Conservation (phyloP, 495 filamentous ascomycete species). For the Penicillium cosmopolitanum region DNA sequence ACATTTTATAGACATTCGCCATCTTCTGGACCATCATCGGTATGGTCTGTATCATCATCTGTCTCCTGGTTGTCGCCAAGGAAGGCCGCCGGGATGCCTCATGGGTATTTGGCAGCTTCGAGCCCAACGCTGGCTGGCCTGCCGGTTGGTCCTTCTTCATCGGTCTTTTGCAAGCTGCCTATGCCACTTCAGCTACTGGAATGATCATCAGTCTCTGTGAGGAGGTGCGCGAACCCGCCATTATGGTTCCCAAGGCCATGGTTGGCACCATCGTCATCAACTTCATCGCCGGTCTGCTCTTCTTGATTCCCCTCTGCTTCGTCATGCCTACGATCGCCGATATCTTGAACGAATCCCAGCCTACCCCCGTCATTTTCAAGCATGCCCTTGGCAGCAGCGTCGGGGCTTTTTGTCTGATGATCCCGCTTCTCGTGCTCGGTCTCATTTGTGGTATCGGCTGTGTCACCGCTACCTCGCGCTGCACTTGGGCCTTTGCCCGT, state of each 20-base stretch:
- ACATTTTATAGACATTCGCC: conserved; percentile 57
- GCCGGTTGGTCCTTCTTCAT: conserved; percentile 62
- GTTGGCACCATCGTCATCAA: conserved; percentile 66
- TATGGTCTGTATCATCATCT: conserved; percentile 58
- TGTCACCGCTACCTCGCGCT: conserved; percentile 69
- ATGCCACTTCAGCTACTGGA: conserved; percentile 58
- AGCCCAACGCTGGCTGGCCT: conserved; percentile 56
- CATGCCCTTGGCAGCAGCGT: conserved; percentile 25
- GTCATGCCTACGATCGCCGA: conserved; percentile 58
- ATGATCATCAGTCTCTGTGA: conserved; percentile 54
- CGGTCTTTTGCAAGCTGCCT: conserved; percentile 58
- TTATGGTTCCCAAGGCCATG: conserved; percentile 69
- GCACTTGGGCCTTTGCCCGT: conserved; percentile 72
- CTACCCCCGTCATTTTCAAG: conserved; percentile 27
- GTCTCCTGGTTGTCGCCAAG: conserved; percentile 56
- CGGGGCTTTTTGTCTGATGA: conserved; percentile 68
- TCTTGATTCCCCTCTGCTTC: conserved; percentile 63
- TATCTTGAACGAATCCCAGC: conserved; percentile 57
- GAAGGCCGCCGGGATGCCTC: conserved; percentile 43
- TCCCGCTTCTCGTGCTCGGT: conserved; percentile 68
- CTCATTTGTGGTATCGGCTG: conserved; percentile 67
- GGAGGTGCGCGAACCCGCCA: conserved; percentile 65
- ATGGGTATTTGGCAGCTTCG: conserved; percentile 63
- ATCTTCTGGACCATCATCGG: conserved; percentile 63
- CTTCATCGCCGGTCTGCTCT: conserved; percentile 65